phyloP scores from a whole-genome alignment of 116 monocot species.

The Iris pallida region DNA sequence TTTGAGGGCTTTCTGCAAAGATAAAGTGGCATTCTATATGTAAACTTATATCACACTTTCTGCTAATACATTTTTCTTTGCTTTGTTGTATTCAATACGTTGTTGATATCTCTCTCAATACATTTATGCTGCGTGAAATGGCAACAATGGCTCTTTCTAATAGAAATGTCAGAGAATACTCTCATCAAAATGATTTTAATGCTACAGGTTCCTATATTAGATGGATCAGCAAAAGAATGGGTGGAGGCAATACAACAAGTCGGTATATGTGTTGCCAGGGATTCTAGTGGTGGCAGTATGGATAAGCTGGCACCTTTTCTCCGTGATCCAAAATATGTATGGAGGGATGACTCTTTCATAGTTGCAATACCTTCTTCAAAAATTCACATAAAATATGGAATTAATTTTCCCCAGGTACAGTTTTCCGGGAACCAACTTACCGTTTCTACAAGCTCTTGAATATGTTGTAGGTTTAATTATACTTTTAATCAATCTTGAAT shows the following conservation, averaged over 20 bases:
- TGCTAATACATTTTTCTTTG: no score
- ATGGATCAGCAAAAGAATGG: conserved; percentile 93
- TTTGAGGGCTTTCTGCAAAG: no score
- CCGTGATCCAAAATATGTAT: conserved; percentile 44
- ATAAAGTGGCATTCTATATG: no score
- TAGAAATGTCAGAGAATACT: not conserved
- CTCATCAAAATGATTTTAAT: not conserved
- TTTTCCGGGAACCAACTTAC: not conserved
- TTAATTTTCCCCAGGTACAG: conserved; percentile 74
- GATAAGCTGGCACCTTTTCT: conserved; percentile 66
- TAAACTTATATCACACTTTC: no score
- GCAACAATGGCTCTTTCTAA: not conserved
- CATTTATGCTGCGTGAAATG: not conserved
- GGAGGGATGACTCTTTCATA: conserved; percentile 58
- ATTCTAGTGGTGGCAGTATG: conserved; percentile 32
- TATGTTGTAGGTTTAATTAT: no score
- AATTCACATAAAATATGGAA: conserved; percentile 65
- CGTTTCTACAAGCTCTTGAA: no score
- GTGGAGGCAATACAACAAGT: conserved; percentile 59
- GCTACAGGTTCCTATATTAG: conserved; percentile 77
- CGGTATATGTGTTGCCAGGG: conserved; percentile 55
- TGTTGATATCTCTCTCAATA: no score
- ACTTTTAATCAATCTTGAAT: no score
- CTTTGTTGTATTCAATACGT: no score
- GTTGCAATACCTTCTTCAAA: conserved; percentile 72